phyloP scores from a whole-genome alignment of 2,329 filamentous ascomycete species.

The Scolecobasidium constrictum region DNA sequence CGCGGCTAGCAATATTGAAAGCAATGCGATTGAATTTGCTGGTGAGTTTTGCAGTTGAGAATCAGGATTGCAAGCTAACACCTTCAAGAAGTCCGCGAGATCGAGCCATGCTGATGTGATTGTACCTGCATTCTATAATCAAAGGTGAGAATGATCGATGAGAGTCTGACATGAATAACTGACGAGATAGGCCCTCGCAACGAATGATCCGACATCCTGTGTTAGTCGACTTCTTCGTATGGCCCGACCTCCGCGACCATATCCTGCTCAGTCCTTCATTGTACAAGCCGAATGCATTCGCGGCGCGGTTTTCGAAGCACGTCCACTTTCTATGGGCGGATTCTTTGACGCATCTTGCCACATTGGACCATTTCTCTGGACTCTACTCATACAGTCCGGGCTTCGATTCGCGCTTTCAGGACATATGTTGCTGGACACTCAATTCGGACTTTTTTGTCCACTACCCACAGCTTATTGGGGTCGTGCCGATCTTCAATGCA shows the following conservation, averaged over 20 bases:
- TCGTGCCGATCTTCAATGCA: slow-evolving; percentile 1
- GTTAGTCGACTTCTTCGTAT: slow-evolving; percentile 1
- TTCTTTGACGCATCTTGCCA: not conserved
- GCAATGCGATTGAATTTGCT: not conserved
- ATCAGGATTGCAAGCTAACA: too few relatives aligned
- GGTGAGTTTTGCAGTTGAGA: not conserved
- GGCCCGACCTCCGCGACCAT: slow-evolving; percentile 1
- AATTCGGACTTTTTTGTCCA: not conserved
- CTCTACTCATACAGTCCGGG: not conserved
- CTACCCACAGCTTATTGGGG: slow-evolving; percentile 1
- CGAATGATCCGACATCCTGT: not conserved
- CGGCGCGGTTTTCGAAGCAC: not conserved
- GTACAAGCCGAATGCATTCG: not conserved
- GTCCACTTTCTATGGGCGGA: slow-evolving; percentile 1
- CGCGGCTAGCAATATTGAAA: not conserved
- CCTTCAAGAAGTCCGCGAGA: not conserved
- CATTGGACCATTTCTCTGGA: not conserved
- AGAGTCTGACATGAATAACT: too few relatives aligned
- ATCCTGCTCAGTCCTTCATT: not conserved
- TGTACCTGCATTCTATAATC: not conserved
- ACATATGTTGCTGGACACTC: not conserved
- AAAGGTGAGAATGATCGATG: too few relatives aligned
- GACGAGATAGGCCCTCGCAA: not conserved
- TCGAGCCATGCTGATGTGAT: not conserved
- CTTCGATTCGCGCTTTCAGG: not conserved